phyloP scores from a whole-genome alignment of 1,284 basidiomycete species.

The Vanrija sp. region DNA sequence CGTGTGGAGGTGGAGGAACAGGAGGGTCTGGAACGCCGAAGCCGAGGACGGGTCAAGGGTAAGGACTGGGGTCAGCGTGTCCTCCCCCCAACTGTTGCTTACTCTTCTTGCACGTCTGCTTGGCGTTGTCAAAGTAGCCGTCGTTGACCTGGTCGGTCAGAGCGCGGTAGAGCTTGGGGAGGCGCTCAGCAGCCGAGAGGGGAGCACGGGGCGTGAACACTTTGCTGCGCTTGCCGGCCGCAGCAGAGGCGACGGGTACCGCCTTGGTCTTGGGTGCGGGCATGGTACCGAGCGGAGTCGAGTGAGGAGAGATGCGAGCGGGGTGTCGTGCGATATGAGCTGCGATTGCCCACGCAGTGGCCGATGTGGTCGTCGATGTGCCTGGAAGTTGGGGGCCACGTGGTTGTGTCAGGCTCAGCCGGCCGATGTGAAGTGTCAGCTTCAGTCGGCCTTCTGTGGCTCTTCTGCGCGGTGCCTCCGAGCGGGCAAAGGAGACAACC shows the following conservation, averaged over 20 bases:
- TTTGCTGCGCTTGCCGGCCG: constrained; percentile 8
- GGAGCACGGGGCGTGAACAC: constrained; percentile 54
- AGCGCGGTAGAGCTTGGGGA: constrained; percentile 69
- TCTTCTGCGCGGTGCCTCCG: no score
- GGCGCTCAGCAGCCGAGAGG: constrained; percentile 57
- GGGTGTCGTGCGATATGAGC: no score
- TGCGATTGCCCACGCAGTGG: no score
- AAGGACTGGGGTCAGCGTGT: constrained; percentile 56
- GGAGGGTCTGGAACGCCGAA: constrained; percentile 71
- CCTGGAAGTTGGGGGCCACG: no score
- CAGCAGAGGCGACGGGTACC: neutral
- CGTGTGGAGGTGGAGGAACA: constrained; percentile 76
- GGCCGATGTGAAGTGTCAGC: no score
- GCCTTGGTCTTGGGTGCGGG: constrained; percentile 1
- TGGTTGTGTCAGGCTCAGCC: no score
- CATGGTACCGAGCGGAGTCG: neutral
- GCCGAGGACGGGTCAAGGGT: constrained; percentile 62
- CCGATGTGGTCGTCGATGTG: no score
- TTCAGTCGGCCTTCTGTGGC: no score
- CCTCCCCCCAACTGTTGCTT: constrained; percentile 37
- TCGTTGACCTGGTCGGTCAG: constrained; percentile 79
- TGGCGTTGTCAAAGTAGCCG: constrained; percentile 70
- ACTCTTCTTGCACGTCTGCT: constrained; percentile 88
- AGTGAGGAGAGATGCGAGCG: neutral
- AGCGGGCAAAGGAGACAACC: no score